A percentile compares a stretch with the other conserved stretches of the same genome.
Conservation (phyloP, 108 stramenopile species). For the Nannochloropsis granulata region DNA sequence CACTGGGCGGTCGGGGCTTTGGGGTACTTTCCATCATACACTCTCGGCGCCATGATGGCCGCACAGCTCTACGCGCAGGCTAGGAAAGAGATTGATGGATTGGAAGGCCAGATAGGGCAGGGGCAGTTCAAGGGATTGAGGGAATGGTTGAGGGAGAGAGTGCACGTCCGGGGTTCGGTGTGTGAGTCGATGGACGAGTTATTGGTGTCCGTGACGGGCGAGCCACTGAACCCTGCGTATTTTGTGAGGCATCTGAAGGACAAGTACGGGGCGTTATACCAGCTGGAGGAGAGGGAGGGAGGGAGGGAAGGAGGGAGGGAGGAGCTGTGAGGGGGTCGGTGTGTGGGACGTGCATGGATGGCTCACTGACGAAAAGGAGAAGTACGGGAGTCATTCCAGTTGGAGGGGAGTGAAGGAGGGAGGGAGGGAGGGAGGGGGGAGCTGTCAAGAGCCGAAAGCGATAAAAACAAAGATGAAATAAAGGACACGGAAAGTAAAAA, state of each 20-base stretch:
- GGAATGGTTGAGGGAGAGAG: not conserved
- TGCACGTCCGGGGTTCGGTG: not conserved
- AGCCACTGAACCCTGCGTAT: not conserved
- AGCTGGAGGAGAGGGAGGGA: not conserved
- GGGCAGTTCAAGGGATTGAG: not conserved
- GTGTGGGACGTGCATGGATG: not conserved
- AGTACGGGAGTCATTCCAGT: not conserved
- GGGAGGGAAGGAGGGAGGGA: not conserved
- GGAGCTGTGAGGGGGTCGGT: too few species aligned
- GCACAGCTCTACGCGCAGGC: conserved; percentile 43
- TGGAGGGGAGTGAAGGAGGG: not conserved
- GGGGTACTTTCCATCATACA: conserved; percentile 81
- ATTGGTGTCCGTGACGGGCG: not conserved
- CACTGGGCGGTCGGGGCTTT: conserved; percentile 63
- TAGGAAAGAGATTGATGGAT: not conserved
- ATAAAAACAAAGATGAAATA: not conserved
- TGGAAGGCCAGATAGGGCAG: not conserved
- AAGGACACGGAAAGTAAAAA: not conserved
- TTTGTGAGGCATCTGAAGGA: not conserved
- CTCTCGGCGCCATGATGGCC: conserved; percentile 58
- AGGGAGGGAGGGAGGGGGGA: not conserved
- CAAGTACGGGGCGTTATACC: not conserved
- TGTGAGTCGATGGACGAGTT: too few species aligned
- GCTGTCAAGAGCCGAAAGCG: not conserved
- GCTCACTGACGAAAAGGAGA: not conserved